Evolutionary conservation across 495 filamentous ascomycete species (phyloP).

Genomic region (Penicillium pulvis): DNA sequence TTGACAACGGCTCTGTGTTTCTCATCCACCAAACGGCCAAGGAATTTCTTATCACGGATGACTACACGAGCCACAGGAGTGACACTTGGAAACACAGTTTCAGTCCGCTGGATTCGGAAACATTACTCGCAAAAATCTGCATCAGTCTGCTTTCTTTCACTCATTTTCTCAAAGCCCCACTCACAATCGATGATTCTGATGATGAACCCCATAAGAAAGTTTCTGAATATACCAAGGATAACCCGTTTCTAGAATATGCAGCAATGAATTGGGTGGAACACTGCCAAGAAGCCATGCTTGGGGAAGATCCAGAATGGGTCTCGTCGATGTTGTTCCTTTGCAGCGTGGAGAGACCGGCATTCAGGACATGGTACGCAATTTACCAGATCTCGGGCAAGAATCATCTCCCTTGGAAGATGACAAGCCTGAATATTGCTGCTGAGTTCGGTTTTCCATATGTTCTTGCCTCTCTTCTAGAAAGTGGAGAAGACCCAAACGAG

Average conservation of each 20-base stretch:
- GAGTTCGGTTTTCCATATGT: conserved; percentile 7
- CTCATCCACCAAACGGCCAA: conserved; percentile 12
- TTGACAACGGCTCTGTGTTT: conserved; percentile 9
- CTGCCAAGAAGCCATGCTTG: background rate
- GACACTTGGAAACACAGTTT: conserved; percentile 8
- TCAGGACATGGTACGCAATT: conserved; percentile 14
- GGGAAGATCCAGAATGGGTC: conserved; percentile 4
- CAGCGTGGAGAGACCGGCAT: conserved; percentile 1
- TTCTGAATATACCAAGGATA: conserved; percentile 3
- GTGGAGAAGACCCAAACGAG: conserved; percentile 10
- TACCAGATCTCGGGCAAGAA: background rate
- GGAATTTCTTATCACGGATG: conserved; percentile 1
- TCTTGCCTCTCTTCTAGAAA: conserved; percentile 9
- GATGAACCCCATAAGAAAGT: conserved; percentile 2
- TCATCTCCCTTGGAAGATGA: conserved; percentile 4
- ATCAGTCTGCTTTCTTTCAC: conserved; percentile 14
- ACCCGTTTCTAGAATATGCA: conserved; percentile 9
- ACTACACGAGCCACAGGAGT: background rate
- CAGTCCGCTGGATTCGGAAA: conserved; percentile 10
- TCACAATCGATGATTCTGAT: conserved; percentile 1
- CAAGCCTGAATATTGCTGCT: conserved; percentile 10
- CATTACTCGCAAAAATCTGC: conserved; percentile 10
- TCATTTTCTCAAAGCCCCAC: conserved; percentile 7
- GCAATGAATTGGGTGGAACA: conserved; percentile 8
- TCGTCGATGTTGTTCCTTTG: conserved; percentile 9